phyloP scores from a whole-genome alignment of 2,329 filamentous ascomycete genomes.

The Coniochaeta prunicola region DNA sequence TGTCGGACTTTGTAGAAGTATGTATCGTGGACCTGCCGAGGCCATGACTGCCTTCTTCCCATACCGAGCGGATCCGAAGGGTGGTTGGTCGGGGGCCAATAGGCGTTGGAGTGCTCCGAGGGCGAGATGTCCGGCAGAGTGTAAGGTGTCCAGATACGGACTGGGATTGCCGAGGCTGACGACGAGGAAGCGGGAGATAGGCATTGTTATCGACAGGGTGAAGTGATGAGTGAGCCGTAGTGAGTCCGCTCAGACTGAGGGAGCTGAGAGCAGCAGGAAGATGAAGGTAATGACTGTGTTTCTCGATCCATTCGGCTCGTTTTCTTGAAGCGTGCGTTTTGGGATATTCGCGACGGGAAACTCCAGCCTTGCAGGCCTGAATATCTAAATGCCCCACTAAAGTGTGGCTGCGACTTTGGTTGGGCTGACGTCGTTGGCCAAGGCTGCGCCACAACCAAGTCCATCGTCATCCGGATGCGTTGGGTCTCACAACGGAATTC shows the following conservation, averaged over 20 bases:
- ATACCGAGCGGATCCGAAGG: constrained; percentile 37
- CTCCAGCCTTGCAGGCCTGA: neutral
- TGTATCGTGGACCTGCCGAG: constrained; percentile 45
- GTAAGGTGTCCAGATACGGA: constrained; percentile 69
- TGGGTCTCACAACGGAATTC: neutral
- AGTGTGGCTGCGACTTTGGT: neutral
- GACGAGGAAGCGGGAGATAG: constrained; percentile 58
- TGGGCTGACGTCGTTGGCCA: neutral
- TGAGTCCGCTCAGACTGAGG: too few species aligned
- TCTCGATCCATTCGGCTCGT: neutral
- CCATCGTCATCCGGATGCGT: neutral
- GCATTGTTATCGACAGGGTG: constrained; percentile 1
- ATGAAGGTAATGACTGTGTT: neutral
- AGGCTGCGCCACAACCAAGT: neutral
- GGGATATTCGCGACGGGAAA: neutral
- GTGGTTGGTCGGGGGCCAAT: constrained; percentile 36
- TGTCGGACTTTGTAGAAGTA: constrained; percentile 66
- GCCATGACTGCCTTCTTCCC: constrained; percentile 44
- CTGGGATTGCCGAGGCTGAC: constrained; percentile 83
- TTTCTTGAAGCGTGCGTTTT: too few species aligned
- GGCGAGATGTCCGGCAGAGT: constrained; percentile 79
- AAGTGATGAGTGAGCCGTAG: neutral
- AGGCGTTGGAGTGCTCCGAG: constrained; percentile 52
- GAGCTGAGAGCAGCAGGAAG: neutral
- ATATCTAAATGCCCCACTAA: neutral